Percentiles rank a stretch among this genome's conserved stretches.
These are phyloP conservation scores for Fusarium circinatum DNA, from an alignment of 2,329 filamentous ascomycete genomes.

Conservation along the genomic window DNA sequence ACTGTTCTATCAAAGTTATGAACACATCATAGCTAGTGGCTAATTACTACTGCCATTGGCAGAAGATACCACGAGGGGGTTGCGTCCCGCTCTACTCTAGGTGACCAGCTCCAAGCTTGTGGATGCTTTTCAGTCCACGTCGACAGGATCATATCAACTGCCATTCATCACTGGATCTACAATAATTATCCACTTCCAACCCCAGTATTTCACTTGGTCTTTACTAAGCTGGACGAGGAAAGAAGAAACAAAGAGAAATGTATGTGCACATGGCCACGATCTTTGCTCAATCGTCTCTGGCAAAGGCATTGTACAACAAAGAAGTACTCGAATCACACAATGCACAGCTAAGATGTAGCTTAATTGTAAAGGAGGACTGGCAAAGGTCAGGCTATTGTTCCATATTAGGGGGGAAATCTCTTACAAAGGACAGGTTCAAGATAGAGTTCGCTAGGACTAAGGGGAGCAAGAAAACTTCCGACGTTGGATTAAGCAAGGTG, in stretches of 20 bases:
- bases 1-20: too few relatives aligned
- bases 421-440: neutral
- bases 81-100: neutral
- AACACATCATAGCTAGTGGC: fast-evolving
- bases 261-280: neutral
- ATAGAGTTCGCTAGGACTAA: neutral
- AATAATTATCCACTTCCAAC: fast-evolving
- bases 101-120: neutral
- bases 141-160: neutral
- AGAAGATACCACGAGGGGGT: fast-evolving
- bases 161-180: neutral
- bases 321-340: neutral
- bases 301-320: neutral
- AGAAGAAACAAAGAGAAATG: neutral
- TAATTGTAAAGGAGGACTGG: neutral
- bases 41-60: neutral
- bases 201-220: neutral
- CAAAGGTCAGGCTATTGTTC: neutral
- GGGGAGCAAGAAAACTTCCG: neutral
- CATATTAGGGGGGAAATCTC: neutral
- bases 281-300: neutral
- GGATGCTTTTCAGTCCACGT: neutral
- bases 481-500: neutral
- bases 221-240: neutral
- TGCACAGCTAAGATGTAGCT: neutral